Conservation (phyloP, 1,284 basidiomycete species). For the Psilocybe mexicana region DNA sequence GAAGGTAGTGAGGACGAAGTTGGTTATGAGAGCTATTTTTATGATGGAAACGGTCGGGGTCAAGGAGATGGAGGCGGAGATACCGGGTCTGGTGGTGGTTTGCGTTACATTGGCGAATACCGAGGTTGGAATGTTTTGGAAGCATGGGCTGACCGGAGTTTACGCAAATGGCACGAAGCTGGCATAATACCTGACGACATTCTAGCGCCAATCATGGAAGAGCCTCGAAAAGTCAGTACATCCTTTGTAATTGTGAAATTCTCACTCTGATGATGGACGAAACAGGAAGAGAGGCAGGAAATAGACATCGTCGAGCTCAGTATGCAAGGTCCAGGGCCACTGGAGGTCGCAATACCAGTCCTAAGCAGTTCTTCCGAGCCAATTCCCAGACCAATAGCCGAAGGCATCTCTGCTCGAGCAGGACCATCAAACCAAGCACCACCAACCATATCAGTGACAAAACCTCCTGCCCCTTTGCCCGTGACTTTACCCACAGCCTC, state of each 20-base stretch:
- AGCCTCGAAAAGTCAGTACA: conserved; percentile 47
- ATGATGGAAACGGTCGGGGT: conserved; percentile 73
- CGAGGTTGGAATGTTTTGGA: conserved; percentile 89
- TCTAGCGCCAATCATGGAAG: conserved; percentile 31
- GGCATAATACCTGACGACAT: conserved; percentile 60
- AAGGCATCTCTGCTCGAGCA: conserved; percentile 17
- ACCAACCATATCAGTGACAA: conserved; percentile 64
- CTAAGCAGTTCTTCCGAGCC: conserved; percentile 38
- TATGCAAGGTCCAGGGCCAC: conserved; percentile 38
- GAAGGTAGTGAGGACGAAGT: conserved; percentile 81
- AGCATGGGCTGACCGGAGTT: conserved; percentile 86
- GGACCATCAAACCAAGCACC: conserved; percentile 21
- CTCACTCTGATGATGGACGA: conserved; percentile 14
- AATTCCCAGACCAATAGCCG: conserved; percentile 31
- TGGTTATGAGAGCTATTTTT: conserved; percentile 87
- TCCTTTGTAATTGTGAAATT: conserved; percentile 7
- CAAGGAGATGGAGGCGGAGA: conserved; percentile 77
- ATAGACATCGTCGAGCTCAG: conserved; percentile 39
- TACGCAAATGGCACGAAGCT: conserved; percentile 80
- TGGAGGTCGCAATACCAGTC: conserved; percentile 53
- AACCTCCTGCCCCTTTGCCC: conserved; percentile 66
- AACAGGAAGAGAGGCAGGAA: conserved; percentile 26
- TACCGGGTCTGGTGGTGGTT: conserved; percentile 59
- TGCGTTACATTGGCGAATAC: conserved; percentile 80
- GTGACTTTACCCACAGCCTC: conserved; percentile 62